Evolutionary conservation across 2,329 filamentous ascomycete genomes (phyloP).

Genomic region (Neonectria punicea): DNA sequence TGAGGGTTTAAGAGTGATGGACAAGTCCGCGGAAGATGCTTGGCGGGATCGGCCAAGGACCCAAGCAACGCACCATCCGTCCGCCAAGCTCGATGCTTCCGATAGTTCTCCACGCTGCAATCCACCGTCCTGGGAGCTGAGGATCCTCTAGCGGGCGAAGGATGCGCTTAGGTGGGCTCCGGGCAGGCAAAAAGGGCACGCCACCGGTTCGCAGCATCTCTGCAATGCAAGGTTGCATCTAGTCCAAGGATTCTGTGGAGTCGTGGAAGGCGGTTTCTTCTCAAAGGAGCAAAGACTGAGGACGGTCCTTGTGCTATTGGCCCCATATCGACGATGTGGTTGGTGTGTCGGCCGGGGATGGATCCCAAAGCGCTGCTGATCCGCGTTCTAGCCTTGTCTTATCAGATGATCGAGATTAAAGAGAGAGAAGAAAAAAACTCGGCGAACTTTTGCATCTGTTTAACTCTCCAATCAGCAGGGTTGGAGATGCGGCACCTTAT

Average conservation of each 20-base stretch:
- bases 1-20: not conserved
- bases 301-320: not conserved
- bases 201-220: slow-evolving; percentile 1
- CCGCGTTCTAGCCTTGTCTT: slow-evolving; percentile 9
- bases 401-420: slow-evolving; percentile 24
- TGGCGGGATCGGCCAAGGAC: not conserved
- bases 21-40: too few relatives aligned
- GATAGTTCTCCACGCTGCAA: not conserved
- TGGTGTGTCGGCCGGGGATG: slow-evolving; percentile 5
- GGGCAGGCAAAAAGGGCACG: slow-evolving; percentile 5
- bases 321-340: not conserved
- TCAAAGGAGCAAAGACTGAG: not conserved
- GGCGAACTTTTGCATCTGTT: not conserved
- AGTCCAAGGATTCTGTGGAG: slow-evolving; percentile 3
- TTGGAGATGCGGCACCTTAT: not conserved
- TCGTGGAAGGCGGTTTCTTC: not conserved
- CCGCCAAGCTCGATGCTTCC: not conserved
- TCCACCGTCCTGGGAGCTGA: not conserved
- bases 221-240: slow-evolving; percentile 12
- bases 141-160: not conserved
- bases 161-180: not conserved
- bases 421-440: not conserved
- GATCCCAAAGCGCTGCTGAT: slow-evolving; percentile 7
- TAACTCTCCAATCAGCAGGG: not conserved
- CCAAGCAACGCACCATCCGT: not conserved